A percentile compares a stretch with the other conserved stretches of the same genome.
Conservation (phyloP, 2,329 filamentous ascomycete genomes). For the Graphium sp. region DNA sequence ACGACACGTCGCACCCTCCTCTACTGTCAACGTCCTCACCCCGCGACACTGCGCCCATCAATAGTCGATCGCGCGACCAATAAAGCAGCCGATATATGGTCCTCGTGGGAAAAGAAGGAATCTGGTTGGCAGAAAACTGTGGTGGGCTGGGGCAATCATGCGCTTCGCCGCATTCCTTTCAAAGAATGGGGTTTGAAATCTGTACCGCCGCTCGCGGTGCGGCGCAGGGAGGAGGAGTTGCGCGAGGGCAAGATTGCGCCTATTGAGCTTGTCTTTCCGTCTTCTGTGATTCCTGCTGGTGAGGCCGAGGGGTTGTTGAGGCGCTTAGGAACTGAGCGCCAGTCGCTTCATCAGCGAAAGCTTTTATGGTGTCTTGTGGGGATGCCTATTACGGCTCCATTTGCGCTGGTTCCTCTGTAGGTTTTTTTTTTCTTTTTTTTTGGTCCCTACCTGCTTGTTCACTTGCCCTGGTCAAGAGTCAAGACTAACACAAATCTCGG, state of each 20-base stretch:
- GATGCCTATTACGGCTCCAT: constrained; percentile 70
- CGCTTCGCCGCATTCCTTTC: constrained; percentile 76
- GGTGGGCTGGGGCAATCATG: constrained; percentile 71
- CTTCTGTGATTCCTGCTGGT: constrained; percentile 45
- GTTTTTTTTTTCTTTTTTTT: constrained; percentile 15
- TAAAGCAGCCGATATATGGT: constrained; percentile 65
- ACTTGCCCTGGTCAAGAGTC: background rate
- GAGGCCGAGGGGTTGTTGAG: constrained; percentile 49
- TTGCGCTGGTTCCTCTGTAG: constrained; percentile 75
- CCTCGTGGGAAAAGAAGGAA: constrained; percentile 71
- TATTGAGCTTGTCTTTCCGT: constrained; percentile 66
- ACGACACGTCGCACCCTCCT: constrained; percentile 82
- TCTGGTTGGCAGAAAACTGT: constrained; percentile 78
- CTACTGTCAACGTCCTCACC: constrained; percentile 66
- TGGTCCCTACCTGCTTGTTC: background rate
- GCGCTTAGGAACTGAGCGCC: constrained; percentile 62
- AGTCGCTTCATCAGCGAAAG: constrained; percentile 57
- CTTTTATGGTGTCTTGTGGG: constrained; percentile 68
- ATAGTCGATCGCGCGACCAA: constrained; percentile 49
- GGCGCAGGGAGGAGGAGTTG: constrained; percentile 45
- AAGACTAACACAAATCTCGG: background rate
- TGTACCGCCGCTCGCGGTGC: constrained; percentile 62
- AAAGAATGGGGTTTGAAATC: constrained; percentile 98
- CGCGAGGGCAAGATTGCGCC: constrained; percentile 42
- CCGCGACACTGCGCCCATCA: constrained; percentile 20